Conservation (phyloP, 106 monocot species). For the Iris macrosiphon region DNA sequence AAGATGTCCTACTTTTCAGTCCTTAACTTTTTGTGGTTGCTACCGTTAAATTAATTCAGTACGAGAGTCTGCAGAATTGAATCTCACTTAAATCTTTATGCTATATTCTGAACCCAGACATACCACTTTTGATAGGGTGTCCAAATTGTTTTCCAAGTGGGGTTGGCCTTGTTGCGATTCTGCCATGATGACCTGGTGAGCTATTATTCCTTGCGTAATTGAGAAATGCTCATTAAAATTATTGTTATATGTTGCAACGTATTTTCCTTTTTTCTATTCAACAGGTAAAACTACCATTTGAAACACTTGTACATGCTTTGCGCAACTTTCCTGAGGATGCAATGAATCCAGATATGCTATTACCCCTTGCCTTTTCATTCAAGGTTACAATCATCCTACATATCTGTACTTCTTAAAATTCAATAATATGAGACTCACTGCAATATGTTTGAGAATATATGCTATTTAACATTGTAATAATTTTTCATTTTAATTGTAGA, state of each 20-base stretch:
- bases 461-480: too few species aligned
- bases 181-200: conserved; percentile 95
- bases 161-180: conserved; percentile 76
- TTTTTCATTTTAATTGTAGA: too few species aligned
- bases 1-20: neutral
- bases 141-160: conserved; percentile 92
- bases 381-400: conserved; percentile 80
- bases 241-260: neutral
- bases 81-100: neutral
- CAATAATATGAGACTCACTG: too few species aligned
- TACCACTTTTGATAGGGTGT: conserved; percentile 56
- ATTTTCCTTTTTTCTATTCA: neutral
- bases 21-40: too few species aligned
- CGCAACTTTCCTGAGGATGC: conserved; percentile 94
- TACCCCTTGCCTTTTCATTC: conserved; percentile 88
- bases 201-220: neutral
- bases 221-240: neutral
- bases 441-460: too few species aligned
- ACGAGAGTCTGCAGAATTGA: neutral
- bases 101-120: neutral
- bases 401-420: too few species aligned
- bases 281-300: conserved; percentile 90
- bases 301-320: conserved; percentile 88
- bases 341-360: conserved; percentile 71
- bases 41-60: neutral